Base-by-base conservation (phyloP, 441 rosid species). In the Arabidopsis hybrid region DNA sequence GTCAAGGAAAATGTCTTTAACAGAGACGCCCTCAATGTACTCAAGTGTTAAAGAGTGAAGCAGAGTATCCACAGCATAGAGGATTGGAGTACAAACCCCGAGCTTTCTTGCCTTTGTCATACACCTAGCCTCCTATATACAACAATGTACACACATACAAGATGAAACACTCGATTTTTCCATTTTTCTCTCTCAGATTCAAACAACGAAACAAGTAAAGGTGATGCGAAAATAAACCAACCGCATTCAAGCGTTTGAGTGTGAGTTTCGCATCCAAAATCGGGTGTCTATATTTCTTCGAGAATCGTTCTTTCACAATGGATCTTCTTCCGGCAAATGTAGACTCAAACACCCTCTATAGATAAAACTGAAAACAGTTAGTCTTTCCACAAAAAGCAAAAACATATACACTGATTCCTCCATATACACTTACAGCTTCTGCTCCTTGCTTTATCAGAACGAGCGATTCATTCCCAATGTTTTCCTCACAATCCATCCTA, bases 211-310 rank as follows among this genome's bases (percentile, higher is more conserved):
- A 73, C 8, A 46, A n/a, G 35, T 31, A 87, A 87, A 73, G 11
- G 88, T 55, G 36, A 50, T 14, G 32, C 47, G 0, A 16, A 62
- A 60, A 35, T 43, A 67, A 82, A 87, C 92, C 16, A 52, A 95
- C 99, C 65, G 99, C 99, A 81, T 95, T 90, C 63, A 83, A 79
- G 40, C 98, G 92, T 84, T 86, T 95, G 46, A 78, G 79, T 52
- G 96, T 95, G 56, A 95, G 89, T 55, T 95, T 95, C 3, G 89
- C 78, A 85, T 95, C 97, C 80, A 95, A 61, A 76, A 85, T 49
- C 3, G 99, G 98, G 68, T 93, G 99, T 78, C 99, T 81, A 77
- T 93, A 95, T 80, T 93, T 91, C 87, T 95, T 95, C 0, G 99
- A 90, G 86, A 95, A 95, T 5, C 98, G 85, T 67, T 93, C 97